A percentile compares a stretch with the other conserved stretches of the same genome.
phyloP scores from a whole-genome alignment of 176 grass and related monocot genomes.

The Rhynchospora pubera region DNA sequence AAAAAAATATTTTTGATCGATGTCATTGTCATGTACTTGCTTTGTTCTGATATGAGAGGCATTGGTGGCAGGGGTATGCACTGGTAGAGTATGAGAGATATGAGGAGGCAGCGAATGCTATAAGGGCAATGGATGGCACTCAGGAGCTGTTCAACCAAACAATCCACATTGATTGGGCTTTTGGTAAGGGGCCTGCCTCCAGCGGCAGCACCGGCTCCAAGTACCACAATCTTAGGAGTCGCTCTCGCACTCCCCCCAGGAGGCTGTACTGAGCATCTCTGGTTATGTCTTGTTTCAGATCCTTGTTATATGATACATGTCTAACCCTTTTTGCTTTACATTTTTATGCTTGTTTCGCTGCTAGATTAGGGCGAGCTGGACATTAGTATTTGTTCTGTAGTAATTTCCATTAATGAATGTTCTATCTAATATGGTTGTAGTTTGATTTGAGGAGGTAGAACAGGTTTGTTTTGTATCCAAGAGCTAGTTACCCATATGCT shows the following conservation, averaged over 20 bases:
- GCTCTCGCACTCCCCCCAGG: conserved; percentile 46
- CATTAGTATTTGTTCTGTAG: neutral
- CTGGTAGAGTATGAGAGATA: conserved; percentile 4
- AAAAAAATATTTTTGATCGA: no score
- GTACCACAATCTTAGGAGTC: conserved; percentile 3
- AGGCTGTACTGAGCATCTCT: conserved; percentile 39
- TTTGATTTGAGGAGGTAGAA: no score
- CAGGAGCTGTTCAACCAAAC: conserved; percentile 6
- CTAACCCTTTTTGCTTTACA: neutral
- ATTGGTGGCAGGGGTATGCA: conserved; percentile 10
- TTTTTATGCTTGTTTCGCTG: neutral
- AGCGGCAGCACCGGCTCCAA: neutral
- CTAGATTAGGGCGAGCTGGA: neutral
- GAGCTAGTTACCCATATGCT: no score
- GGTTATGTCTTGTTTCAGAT: neutral
- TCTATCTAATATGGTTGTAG: no score
- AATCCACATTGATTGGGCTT: conserved; percentile 17
- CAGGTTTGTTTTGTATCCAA: no score
- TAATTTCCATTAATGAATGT: no score
- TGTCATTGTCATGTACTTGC: neutral
- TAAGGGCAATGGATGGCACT: conserved; percentile 3
- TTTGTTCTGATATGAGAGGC: neutral
- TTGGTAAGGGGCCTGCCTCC: conserved; percentile 9
- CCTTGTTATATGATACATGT: neutral
- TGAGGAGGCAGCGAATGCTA: conserved; percentile 12